These are phyloP conservation scores for Fusarium xyrophilum DNA, from an alignment of 2,329 filamentous ascomycete species.

Conservation along the genomic window DNA sequence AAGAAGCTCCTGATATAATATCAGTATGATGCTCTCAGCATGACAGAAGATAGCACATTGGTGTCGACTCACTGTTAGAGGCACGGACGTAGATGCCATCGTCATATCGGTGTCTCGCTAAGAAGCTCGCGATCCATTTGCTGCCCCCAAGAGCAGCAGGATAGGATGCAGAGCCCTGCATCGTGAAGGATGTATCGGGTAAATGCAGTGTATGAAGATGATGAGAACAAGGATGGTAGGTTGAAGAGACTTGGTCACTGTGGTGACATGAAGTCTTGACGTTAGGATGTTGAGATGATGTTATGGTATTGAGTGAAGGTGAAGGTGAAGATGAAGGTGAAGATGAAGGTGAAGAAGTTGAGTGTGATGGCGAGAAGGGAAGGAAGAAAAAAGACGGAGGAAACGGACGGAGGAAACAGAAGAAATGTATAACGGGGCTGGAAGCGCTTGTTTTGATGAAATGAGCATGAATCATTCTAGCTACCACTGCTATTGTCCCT, in stretches of 20 bases:
- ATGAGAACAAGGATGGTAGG: neutral
- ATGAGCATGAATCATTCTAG: neutral
- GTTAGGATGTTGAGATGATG: neutral
- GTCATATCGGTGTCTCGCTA: neutral
- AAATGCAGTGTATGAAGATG: neutral
- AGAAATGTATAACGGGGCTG: neutral
- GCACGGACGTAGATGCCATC: neutral
- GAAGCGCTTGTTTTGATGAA: neutral
- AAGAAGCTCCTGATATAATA: neutral
- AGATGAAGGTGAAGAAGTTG: neutral
- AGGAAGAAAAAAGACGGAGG: neutral
- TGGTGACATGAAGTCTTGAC: neutral
- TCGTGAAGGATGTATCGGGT: neutral
- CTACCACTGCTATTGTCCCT: neutral
- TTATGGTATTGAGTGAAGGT: neutral
- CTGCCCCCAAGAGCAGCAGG: conserved; percentile 17
- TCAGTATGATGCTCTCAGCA: neutral
- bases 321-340: too few relatives aligned
- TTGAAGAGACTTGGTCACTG: neutral
- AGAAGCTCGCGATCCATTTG: conserved; percentile 8
- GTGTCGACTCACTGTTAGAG: conserved; percentile 1
- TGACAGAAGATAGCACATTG: neutral
- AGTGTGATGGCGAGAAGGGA: neutral
- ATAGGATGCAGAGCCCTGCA: conserved; percentile 19
- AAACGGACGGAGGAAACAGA: neutral